Percentiles rank a stretch among this genome's conserved stretches.
These are phyloP conservation scores for Chenopodium suecicum DNA, from an alignment of 148 eudicot species.

Conservation along the genomic window DNA sequence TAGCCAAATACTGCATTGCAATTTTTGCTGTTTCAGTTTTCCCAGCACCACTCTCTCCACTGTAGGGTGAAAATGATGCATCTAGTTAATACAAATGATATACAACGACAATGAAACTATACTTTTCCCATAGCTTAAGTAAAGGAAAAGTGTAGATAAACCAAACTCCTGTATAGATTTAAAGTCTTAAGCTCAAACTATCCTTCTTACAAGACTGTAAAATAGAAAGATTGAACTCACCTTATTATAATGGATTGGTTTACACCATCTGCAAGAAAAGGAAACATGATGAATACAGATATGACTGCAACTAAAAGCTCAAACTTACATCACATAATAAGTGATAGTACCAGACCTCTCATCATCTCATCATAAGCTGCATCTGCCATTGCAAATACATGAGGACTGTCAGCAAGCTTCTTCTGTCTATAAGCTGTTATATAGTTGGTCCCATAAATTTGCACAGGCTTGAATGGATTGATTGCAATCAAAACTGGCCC, in stretches of 20 bases:
- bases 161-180: not conserved
- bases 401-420: conserved; percentile 81
- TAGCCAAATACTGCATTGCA: conserved; percentile 88
- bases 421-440: conserved; percentile 63
- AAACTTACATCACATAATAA: conserved; percentile 3
- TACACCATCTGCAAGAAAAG: conserved; percentile 62
- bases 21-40: conserved; percentile 94
- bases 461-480: conserved; percentile 85
- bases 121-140: not conserved
- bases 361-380: conserved; percentile 80
- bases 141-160: not conserved
- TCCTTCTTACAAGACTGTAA: not conserved
- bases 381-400: conserved; percentile 76
- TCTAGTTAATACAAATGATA: no score
- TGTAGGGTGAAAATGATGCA: conserved; percentile 29
- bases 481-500: conserved; percentile 90
- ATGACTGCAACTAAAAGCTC: conserved; percentile 14
- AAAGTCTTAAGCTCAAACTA: not conserved
- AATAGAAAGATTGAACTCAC: conserved; percentile 34
- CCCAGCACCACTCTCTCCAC: conserved; percentile 99
- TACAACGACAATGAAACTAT: not conserved
- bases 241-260: conserved; percentile 89
- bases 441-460: conserved; percentile 57
- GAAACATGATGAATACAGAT: conserved; percentile 14
- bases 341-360: conserved; percentile 47